Base-by-base conservation (phyloP, 2,329 filamentous ascomycete species). In the Whalleya microplaca region DNA sequence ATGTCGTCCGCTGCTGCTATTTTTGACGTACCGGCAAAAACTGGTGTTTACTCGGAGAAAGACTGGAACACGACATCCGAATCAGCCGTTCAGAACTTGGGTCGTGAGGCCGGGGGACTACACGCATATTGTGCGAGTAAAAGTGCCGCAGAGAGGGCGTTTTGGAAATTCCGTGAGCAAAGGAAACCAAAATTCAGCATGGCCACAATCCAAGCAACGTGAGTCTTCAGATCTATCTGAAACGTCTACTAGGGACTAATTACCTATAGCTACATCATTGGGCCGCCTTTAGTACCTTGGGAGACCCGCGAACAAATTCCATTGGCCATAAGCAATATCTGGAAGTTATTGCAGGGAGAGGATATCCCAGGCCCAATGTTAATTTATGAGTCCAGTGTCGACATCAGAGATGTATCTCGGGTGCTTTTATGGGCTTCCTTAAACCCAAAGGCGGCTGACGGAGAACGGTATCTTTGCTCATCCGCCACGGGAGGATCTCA, bases 81-180 rank as follows among this genome's bases (percentile, higher is more conserved):
- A 23, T 9, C 40, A 3, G 59, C 61, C 1, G 43, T 69, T 16
- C 32, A 53, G 6, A 43, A 59, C 2, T 21, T 63, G 12, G 66
- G 63, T 3, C 45, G 42, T 1, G 53, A 68, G 0, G 61, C 67
- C 4, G 61, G 60, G 3, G 56, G 56, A 4, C 51, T 69, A n/a
- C 61, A 64, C 12, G 64, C 64, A 1, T 71, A 71, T 41, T 58
- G 61, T 8, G 68, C 66, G 2, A 66, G 65, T 52, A 71, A 71
- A 54, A 67, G 64, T 1, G 62, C 58, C 6, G 62, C 68, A 3
- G 69, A 71, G 55, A 64, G 51, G 48, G 21, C 51, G 1, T 66
- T 71, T 40, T 71, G 68, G 69, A 46, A 56, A 18, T 68, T 69
- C 19, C 55, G 60, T 1, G 61, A 68, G 3, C 61, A 66, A 21